These are phyloP conservation scores for Pythium chondricola DNA, from an alignment of 352 stramenopile genomes.

Conservation along the genomic window DNA sequence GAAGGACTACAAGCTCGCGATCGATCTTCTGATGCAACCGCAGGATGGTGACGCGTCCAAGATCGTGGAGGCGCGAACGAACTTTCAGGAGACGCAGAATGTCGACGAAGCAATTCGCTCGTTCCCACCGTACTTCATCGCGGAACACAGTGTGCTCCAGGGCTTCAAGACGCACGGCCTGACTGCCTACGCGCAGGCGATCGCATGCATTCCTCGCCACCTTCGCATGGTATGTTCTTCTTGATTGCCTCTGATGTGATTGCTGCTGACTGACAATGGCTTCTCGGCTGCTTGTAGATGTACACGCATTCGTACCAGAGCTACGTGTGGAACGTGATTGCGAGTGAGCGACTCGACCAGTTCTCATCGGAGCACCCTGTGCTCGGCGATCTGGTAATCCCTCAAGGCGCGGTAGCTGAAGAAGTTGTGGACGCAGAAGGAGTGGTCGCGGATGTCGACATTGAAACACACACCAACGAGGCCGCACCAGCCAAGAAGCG, in stretches of 20 bases:
- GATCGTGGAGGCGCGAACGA: constrained; percentile 58
- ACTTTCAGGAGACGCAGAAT: constrained; percentile 61
- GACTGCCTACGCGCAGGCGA: constrained; percentile 47
- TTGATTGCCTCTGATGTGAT: not conserved
- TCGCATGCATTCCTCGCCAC: constrained; percentile 76
- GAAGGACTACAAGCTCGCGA: constrained; percentile 86
- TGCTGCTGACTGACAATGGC: not conserved
- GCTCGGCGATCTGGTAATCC: constrained; percentile 90
- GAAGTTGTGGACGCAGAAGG: constrained; percentile 7
- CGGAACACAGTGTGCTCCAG: constrained; percentile 63
- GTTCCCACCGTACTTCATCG: constrained; percentile 77
- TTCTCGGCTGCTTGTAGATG: constrained; percentile 36
- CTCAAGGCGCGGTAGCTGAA: constrained; percentile 11
- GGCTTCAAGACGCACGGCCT: constrained; percentile 55
- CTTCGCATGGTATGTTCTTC: constrained; percentile 62
- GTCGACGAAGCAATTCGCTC: constrained; percentile 45
- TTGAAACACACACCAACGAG: constrained; percentile 29
- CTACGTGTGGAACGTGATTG: constrained; percentile 94
- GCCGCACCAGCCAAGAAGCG: constrained; percentile 22
- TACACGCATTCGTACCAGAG: constrained; percentile 93
- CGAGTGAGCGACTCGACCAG: constrained; percentile 82
- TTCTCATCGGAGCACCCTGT: constrained; percentile 61
- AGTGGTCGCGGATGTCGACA: constrained; percentile 19
- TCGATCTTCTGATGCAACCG: constrained; percentile 88
- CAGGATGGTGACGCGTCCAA: constrained; percentile 72